phyloP scores from a whole-genome alignment of 2,329 filamentous ascomycete genomes.

The Xylaria arbuscula region DNA sequence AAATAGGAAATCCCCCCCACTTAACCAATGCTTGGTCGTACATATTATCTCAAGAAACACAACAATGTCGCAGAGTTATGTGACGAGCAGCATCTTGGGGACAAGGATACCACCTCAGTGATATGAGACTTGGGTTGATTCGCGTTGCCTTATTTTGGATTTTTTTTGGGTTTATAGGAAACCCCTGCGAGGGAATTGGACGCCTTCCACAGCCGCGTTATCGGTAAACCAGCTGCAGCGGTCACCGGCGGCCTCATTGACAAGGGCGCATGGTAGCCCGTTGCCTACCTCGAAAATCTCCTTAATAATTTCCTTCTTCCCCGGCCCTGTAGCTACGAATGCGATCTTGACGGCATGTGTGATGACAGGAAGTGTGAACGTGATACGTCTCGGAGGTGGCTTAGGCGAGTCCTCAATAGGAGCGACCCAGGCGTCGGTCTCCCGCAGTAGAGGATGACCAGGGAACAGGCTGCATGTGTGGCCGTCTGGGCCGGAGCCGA shows the following conservation, averaged over 20 bases:
- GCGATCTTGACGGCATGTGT: conserved; percentile 86
- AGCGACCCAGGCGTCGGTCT: conserved; percentile 90
- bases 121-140: not conserved
- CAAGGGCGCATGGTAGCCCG: conserved; percentile 83
- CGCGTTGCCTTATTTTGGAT: not conserved
- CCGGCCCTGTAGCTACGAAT: conserved; percentile 89
- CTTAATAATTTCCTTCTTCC: conserved; percentile 93
- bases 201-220: conserved; percentile 83
- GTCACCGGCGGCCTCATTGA: conserved; percentile 86
- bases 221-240: conserved; percentile 97
- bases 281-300: conserved; percentile 89
- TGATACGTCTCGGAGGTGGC: conserved; percentile 90
- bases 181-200: conserved; percentile 81
- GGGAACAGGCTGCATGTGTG: conserved; percentile 98
- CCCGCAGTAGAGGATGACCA: conserved; percentile 84
- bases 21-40: not conserved
- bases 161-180: conserved; percentile 58
- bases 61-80: not conserved
- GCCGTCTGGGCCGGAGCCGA: conserved; percentile 94
- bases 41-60: not conserved
- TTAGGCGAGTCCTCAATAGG: conserved; percentile 94
- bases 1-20: not conserved
- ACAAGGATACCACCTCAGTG: not conserved
- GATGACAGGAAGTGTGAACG: conserved; percentile 90
- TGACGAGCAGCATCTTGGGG: not conserved